Evolutionary conservation across 1,284 basidiomycete species (phyloP).

Genomic region (Butyriboletus regius): DNA sequence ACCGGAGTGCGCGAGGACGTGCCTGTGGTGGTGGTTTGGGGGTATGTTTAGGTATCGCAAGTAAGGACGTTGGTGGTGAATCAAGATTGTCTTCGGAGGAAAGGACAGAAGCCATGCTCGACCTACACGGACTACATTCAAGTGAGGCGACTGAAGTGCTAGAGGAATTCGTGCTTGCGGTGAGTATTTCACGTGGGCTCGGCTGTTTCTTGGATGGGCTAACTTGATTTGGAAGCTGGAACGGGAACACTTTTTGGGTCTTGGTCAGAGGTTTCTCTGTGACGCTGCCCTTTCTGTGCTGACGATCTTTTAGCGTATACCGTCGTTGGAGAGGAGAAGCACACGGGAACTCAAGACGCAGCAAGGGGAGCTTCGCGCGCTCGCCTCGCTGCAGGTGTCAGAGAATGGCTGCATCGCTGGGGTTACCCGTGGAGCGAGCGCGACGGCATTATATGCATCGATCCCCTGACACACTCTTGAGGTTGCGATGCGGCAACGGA

Average conservation of each 20-base stretch:
- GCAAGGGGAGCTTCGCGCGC: slow-evolving; percentile 73
- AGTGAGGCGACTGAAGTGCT: slow-evolving; percentile 86
- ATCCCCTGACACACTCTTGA: slow-evolving; percentile 66
- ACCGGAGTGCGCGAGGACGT: slow-evolving; percentile 70
- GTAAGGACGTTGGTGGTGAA: slow-evolving; percentile 46
- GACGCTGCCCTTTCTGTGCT: slow-evolving; percentile 1
- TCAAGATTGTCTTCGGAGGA: slow-evolving; percentile 66
- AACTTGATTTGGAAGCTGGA: slow-evolving; percentile 54
- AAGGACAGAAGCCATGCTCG: slow-evolving; percentile 72
- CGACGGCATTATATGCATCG: slow-evolving; percentile 83
- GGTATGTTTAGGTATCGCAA: slow-evolving; percentile 76
- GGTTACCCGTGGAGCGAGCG: slow-evolving; percentile 93
- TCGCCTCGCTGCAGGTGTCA: slow-evolving; percentile 75
- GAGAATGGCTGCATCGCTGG: slow-evolving; percentile 86
- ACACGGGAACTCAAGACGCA: slow-evolving; percentile 81
- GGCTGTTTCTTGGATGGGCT: slow-evolving; percentile 4
- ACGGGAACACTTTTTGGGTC: slow-evolving; percentile 74
- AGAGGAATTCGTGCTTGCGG: slow-evolving; percentile 82
- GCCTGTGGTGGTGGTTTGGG: slow-evolving; percentile 76
- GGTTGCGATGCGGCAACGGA: not conserved
- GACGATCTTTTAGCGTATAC: slow-evolving; percentile 57
- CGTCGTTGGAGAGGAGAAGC: slow-evolving; percentile 91
- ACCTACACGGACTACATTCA: slow-evolving; percentile 82
- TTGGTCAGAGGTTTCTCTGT: slow-evolving; percentile 48
- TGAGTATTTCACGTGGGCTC: slow-evolving; percentile 38